Base-by-base conservation (phyloP, 148 eudicot genomes). In the Rhododendron ovatum region DNA sequence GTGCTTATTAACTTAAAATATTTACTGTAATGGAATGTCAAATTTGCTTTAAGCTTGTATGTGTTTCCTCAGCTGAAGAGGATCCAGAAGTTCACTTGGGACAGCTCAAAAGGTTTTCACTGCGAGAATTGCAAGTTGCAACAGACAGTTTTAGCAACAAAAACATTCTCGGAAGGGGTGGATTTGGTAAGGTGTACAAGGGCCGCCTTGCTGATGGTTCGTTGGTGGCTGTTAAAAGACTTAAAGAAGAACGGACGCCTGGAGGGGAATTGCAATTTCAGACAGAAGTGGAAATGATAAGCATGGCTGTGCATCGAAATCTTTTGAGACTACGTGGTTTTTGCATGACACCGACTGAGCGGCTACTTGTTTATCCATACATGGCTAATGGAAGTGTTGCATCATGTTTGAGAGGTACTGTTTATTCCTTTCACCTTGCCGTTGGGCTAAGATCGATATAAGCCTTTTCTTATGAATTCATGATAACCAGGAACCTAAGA, bases 371-470 rank as follows among this genome's bases (percentile, higher is more conserved):
- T 78, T 91, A 91, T 85, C 93, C 93, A 22, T 92, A 82, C 82
- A 95, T 95, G 98, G 92, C 87, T n/a, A 95, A 95, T 86, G 98
- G 98, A 84, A 95, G 98, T 88, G 98, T 95, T 48, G 95, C 96
- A 30, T 95, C 98, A 59, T 94, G 98, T 89, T 92, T 95, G 85
- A 89, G 96, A 95, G 98, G 98, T 95, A 89, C 3, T 35, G 26
- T 26, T 50, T 83, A 22, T 33, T 63, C 71, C 57, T 67, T 65
- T 45, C 41, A 65, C 59, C 57, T 28, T 63, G 57, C 59, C 22
- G 0, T 26, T 45, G 77, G 84, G 33, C 55, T 83, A 65, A 83
- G 57, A 43, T 67, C 12, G 1, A 67, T 43, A 17, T 30, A 47
- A 48, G 22, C 11, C 14, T 43, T 76, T 39, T 3, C 14, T 22